A percentile compares a stretch with the other conserved stretches of the same genome.
These are phyloP conservation scores for Aspergillus fijiensis DNA, from an alignment of 2,329 filamentous ascomycete species.

Conservation along the genomic window DNA sequence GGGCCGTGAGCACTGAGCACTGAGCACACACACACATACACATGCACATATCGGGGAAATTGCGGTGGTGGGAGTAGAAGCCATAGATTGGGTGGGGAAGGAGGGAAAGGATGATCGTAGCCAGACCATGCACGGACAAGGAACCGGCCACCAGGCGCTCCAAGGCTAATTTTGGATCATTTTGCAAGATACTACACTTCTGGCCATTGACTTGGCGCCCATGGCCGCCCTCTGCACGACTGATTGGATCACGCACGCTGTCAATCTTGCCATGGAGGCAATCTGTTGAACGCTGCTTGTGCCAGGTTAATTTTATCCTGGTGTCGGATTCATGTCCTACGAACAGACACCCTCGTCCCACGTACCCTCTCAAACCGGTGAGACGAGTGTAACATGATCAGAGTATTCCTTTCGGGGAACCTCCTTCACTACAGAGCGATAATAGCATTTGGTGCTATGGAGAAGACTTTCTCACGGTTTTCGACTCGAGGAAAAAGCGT, in stretches of 20 bases:
- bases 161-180: slow-evolving; percentile 26
- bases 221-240: slow-evolving; percentile 12
- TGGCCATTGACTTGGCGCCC: slow-evolving; percentile 17
- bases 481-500: slow-evolving; percentile 2
- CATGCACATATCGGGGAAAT: slow-evolving; percentile 9
- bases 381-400: not conserved
- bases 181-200: slow-evolving; percentile 10
- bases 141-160: slow-evolving; percentile 16
- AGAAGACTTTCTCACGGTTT: not conserved
- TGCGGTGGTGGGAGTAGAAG: slow-evolving; percentile 15
- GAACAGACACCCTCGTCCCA: not conserved
- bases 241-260: slow-evolving; percentile 17
- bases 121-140: slow-evolving; percentile 16
- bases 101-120: slow-evolving; percentile 18
- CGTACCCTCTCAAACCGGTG: not conserved
- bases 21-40: not conserved
- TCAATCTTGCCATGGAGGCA: not conserved
- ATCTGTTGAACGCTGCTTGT: not conserved
- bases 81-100: slow-evolving; percentile 7
- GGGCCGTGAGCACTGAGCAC: slow-evolving; percentile 3
- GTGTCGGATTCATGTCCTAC: not conserved
- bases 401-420: not conserved
- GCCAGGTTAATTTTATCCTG: not conserved
- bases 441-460: not conserved
- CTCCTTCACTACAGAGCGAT: not conserved